Evolutionary conservation across 208 protist species (phyloP), one percentile per base, ranked within the genome.

Genomic region (Willaertia magna): DNA sequence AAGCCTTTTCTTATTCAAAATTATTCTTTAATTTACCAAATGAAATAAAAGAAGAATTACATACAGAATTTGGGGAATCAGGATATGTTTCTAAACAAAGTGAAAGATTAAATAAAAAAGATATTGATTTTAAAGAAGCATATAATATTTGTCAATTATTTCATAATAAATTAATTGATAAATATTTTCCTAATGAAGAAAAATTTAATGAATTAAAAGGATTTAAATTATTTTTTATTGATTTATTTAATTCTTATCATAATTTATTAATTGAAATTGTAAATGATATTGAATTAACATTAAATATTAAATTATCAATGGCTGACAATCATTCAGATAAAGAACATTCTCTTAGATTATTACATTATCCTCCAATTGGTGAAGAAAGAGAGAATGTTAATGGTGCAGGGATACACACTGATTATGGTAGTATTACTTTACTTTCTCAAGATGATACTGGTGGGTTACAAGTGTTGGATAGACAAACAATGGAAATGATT

Each of bases 371-470:
- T n/a, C 16, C 20, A 79, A 9, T 49, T 12, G 85, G 26, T 26
- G 20, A 14, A 46, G 26, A 82, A 67, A 30, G 2, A n/a, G 3
- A 6, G 30, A 74, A 16, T 9, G 44, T 7, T 7, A 75, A 47
- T 88, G 87, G 78, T 47, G 86, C 86, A 46, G 87, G 87, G 4
- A 16, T 47, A 3, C 87, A 88, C 75, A 82, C 74, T 46, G 87
- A 88, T 74, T 88, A 88, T 82, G 87, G 87, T 34, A 79, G 67
- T 12, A 87, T 88, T 4, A 88, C 87, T 40, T 51, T 88, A 30
- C 67, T 88, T 16, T 55, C 30, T 40, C 59, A 87, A 39, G 79
- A 86, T 79, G 11, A 86, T 34, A 55, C n/a, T 16, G 78, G 78
- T 46, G 87, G 87, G 6, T 79, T 88, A 40, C 39, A 88, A 42